Conservation (phyloP, 768 basidiomycete genomes). For the Kwoniella bestiolae region DNA sequence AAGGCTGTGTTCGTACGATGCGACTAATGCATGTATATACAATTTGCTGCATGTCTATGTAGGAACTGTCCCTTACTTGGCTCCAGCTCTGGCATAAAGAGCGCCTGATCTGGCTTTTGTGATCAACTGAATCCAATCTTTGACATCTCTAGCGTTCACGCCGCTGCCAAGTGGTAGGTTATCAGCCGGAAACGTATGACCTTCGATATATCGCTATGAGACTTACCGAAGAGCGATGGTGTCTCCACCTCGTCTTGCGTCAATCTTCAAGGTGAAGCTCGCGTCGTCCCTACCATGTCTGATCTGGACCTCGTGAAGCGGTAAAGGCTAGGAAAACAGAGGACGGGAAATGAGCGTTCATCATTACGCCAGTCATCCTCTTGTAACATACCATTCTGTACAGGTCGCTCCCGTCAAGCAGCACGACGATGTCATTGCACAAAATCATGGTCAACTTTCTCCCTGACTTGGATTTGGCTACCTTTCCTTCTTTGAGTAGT, state of each 20-base stretch:
- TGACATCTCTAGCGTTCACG: constrained; percentile 28
- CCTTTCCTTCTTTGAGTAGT: constrained; percentile 75
- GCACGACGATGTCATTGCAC: constrained; percentile 86
- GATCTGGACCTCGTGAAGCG: constrained; percentile 54
- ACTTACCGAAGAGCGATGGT: constrained; percentile 60
- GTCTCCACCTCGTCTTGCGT: constrained; percentile 76
- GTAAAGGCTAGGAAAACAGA: constrained; percentile 64
- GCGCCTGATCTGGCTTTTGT: constrained; percentile 26
- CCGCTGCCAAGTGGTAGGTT: constrained; percentile 11
- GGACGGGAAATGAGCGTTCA: not conserved
- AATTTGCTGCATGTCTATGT: too few species aligned
- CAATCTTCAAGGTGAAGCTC: constrained; percentile 67
- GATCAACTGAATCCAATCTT: constrained; percentile 41
- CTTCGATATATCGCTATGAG: not conserved
- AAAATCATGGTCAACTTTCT: constrained; percentile 75
- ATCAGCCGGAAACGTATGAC: not conserved
- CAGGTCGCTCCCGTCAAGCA: constrained; percentile 75
- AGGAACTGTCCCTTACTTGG: not conserved
- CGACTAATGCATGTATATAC: too few species aligned
- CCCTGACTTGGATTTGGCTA: constrained; percentile 83
- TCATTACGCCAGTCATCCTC: too few species aligned
- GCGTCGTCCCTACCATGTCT: constrained; percentile 41
- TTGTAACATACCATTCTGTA: constrained; percentile 78
- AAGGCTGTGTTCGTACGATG: too few species aligned
- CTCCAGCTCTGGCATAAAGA: constrained; percentile 10